Evolutionary conservation across 345 rosid genomes (phyloP), one percentile per base, ranked within the genome.

Genomic region (Dipteronia sinensis): DNA sequence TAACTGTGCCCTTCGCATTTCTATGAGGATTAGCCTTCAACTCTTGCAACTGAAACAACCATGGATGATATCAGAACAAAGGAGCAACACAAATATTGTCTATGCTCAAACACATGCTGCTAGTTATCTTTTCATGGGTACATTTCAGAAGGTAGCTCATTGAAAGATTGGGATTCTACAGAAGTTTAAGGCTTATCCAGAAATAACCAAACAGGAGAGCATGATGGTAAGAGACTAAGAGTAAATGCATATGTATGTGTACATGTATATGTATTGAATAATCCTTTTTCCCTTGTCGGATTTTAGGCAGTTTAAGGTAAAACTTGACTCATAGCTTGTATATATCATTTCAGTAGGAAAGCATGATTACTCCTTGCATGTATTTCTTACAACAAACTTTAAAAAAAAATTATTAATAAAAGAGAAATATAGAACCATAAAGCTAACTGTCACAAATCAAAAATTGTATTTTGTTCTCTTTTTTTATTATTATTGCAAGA

Each of bases 11-110:
- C 87, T 90, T 96, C 13, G 99, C 99, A 79, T 89, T 90, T 86
- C 99, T 89, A 71, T 91, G 87, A 63, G 99, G 99, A 88, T 94
- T 96, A 65, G 99, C 99, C 88, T 92, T 93, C 89, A 96, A 85
- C 76, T 96, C 99, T 91, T 93, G 97, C 79, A 96, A 85, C 99
- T 96, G 88, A 83, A 85, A 85, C 72, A 86, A 82, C 75, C 78
- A 77, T 6, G 74, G 42, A 79, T 22, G 34, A 75, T 51, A 84
- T 83, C 83, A 87, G 77, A 78, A 67, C 15, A 66, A 69, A 81
- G 77, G 61, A 76, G 65, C 51, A 72, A 69, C 7, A 62, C 22
- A 74, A 64, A 47, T 19, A 64, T 64, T 64, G 34, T n/a, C 20
- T n/a, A 17, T 25, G 7, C 47, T 22, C 6, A 58, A 44, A 25